Conservation (phyloP, 2,329 filamentous ascomycete species). For the Hymenoscyphus repandus region DNA sequence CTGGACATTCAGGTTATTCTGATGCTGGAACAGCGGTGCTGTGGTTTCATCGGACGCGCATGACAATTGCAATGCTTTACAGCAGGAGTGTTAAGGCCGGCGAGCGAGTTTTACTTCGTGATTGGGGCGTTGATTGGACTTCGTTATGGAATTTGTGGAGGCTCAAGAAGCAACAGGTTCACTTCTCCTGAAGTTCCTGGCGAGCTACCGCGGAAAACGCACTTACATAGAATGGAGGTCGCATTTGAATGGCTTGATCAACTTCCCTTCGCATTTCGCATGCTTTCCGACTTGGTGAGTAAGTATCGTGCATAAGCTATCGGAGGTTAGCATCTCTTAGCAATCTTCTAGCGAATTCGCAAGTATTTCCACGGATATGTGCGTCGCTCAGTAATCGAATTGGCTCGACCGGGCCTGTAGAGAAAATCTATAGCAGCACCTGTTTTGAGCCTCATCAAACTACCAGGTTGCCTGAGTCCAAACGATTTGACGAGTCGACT, state of each 20-base stretch:
- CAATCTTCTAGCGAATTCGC: neutral
- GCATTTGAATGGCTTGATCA: neutral
- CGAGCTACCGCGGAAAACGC: neutral
- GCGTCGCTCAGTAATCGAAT: neutral
- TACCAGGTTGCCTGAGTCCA: too few relatives aligned
- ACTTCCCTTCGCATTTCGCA: neutral
- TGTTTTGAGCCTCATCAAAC: too few relatives aligned
- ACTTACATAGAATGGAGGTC: slow-evolving; percentile 4
- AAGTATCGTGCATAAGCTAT: neutral
- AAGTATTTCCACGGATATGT: neutral
- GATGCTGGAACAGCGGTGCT: neutral
- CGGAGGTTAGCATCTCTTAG: neutral
- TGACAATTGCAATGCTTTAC: slow-evolving; percentile 5
- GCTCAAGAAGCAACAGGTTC: slow-evolving; percentile 1
- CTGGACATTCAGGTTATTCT: neutral
- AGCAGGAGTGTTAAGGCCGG: slow-evolving; percentile 12
- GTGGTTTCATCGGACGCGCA: slow-evolving; percentile 7
- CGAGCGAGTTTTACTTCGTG: slow-evolving; percentile 8
- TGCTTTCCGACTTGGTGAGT: neutral
- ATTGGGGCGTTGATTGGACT: slow-evolving; percentile 12
- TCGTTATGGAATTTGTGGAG: slow-evolving; percentile 5
- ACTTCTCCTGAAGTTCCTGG: neutral
- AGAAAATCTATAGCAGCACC: too few relatives aligned
- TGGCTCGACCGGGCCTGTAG: neutral
- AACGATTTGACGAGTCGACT: too few relatives aligned